Base-by-base conservation (phyloP, 192 early-diverging fungal species). In the Coemansia sp. region DNA sequence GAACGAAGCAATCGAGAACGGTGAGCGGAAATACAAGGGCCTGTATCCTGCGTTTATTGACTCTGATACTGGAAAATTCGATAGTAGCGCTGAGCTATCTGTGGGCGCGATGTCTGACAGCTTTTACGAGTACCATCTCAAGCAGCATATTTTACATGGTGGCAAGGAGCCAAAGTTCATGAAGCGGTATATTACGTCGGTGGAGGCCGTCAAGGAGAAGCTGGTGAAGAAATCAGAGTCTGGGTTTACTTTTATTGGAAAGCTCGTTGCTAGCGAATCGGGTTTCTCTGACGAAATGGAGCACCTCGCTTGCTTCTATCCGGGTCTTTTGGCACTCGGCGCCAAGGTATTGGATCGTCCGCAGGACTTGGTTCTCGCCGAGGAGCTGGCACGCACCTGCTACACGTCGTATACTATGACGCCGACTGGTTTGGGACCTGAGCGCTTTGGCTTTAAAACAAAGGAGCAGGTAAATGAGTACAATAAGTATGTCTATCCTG, bases 71-170 rank as follows among this genome's bases (percentile, higher is more conserved):
- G 78, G 78, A n/a, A n/a, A 64, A n/a, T 80, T 78, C 61, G 64
- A 53, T 33, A 6, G 16, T 2, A 39, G 12, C 5, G n/a, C 69
- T 2, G 87, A 87, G 43, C 88, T 94, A 29, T 81, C 93, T 24
- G 83, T 97, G 34, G 95, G 97, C 3, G 90, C 90, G 18, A 75
- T 88, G 12, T 92, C 92, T 1, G 97, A 98, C 53, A 94, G 92
- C 66, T 98, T 95, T 70, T 98, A 98, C 83, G 95, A 98, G 87
- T 98, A 98, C 76, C 84, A 93, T 55, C 87, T 92, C 27, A 98
- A 98, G 76, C 95, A 96, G 75, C 95, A 92, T 55, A 76, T 97
- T 3, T 88, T 92, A 66, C 91, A 92, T 1, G 81, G 86, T 55
- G 76, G 85, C 49, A 84, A 75, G 10, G 90, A 93, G 65, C 49